Percentiles rank a stretch among this genome's conserved stretches.
These are phyloP conservation scores for Alternaria incomplexa DNA, from an alignment of 2,329 filamentous ascomycete genomes.

Conservation along the genomic window DNA sequence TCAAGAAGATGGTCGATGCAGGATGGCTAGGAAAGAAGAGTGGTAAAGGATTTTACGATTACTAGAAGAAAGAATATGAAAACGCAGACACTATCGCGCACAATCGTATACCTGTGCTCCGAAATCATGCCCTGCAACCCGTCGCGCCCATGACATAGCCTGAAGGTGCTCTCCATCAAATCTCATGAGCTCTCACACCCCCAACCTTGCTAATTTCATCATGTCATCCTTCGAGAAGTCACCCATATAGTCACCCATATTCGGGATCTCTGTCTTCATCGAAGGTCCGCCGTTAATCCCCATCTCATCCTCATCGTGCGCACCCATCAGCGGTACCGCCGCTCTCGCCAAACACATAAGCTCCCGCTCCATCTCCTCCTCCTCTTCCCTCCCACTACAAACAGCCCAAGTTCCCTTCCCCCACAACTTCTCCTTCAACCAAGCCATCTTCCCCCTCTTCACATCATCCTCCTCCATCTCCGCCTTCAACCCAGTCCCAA, in stretches of 20 bases:
- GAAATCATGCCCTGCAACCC: not conserved
- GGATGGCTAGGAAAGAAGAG: conserved; percentile 98
- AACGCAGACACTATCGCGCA: not conserved
- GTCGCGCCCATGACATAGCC: not conserved
- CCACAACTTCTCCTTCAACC: not conserved
- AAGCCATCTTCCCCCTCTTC: not conserved
- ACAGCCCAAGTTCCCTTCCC: not conserved
- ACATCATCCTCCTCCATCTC: not conserved
- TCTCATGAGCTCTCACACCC: not conserved
- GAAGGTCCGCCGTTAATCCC: not conserved
- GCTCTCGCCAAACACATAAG: not conserved
- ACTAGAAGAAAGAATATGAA: conserved; percentile 46
- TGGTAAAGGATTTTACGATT: conserved; percentile 94
- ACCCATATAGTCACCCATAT: not conserved
- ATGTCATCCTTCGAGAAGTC: not conserved
- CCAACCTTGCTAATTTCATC: not conserved
- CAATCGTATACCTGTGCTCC: no score
- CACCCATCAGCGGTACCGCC: not conserved
- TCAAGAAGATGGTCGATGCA: conserved; percentile 96
- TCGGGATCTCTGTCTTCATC: not conserved
- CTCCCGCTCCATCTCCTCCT: not conserved
- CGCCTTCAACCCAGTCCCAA: not conserved
- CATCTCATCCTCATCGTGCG: not conserved
- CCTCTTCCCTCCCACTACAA: not conserved
- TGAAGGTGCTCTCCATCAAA: not conserved